Conservation (phyloP, 2,329 filamentous ascomycete genomes). For the Fusarium globosum region DNA sequence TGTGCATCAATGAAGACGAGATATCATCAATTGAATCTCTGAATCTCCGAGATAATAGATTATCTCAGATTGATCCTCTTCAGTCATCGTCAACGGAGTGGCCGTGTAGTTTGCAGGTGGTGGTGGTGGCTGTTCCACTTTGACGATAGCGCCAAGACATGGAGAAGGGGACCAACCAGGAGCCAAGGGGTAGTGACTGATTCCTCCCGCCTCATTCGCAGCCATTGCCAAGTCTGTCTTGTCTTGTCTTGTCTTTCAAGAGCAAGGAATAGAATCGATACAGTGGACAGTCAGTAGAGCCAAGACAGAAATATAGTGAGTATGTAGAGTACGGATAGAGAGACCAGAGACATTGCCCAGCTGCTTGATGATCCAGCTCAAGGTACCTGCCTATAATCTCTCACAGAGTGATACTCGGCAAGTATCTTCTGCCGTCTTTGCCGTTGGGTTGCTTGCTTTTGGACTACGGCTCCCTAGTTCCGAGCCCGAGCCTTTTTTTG, state of each 20-base stretch:
- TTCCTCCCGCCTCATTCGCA: slow-evolving; percentile 34
- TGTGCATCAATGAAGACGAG: too few species aligned
- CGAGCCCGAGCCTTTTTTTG: slow-evolving; percentile 31
- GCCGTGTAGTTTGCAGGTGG: background rate
- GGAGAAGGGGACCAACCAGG: slow-evolving; percentile 26
- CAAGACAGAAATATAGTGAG: background rate
- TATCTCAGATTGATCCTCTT: background rate
- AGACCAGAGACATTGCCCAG: background rate
- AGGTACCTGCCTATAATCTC: background rate
- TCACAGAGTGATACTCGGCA: background rate
- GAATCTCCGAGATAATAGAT: background rate
- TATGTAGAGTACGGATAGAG: background rate
- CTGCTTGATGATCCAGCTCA: background rate
- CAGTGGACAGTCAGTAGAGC: background rate
- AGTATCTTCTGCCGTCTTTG: slow-evolving; percentile 39
- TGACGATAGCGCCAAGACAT: slow-evolving; percentile 26
- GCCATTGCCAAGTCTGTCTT: slow-evolving; percentile 20
- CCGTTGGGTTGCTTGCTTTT: slow-evolving; percentile 33
- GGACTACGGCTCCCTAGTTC: slow-evolving; percentile 43
- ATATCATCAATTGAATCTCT: background rate
- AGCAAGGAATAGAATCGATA: background rate
- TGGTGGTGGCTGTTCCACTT: background rate
- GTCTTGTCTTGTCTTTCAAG: background rate
- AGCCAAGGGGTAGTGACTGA: slow-evolving; percentile 35
- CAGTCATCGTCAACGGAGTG: slow-evolving; percentile 8